These are phyloP conservation scores for Saururus chinensis DNA, from an alignment of 164 flowering plant genomes.

Conservation along the genomic window DNA sequence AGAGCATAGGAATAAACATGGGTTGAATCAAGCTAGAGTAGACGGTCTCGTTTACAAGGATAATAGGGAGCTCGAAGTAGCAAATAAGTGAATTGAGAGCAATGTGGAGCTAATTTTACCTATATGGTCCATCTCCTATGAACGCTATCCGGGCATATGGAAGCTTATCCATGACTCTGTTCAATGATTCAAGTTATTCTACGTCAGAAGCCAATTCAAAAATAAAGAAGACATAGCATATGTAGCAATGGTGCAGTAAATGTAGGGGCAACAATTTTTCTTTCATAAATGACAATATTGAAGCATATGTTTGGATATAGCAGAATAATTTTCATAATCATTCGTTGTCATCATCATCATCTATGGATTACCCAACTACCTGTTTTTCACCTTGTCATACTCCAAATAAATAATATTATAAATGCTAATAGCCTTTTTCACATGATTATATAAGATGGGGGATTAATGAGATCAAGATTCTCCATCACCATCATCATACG, in stretches of 20 bases:
- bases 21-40: neutral
- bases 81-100: neutral
- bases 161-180: conserved; percentile 85
- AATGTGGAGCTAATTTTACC: conserved; percentile 27
- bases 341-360: no score
- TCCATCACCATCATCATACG: no score
- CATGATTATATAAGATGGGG: no score
- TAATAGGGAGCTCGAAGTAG: neutral
- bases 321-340: no score
- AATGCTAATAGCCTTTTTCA: no score
- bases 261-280: neutral
- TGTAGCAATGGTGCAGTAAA: neutral
- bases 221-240: neutral
- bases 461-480: no score
- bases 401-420: no score
- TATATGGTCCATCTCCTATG: conserved; percentile 96
- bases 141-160: conserved; percentile 91
- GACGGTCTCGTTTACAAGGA: no score
- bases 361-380: no score
- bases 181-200: conserved; percentile 17
- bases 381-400: no score
- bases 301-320: no score
- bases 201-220: no score
- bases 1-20: neutral
- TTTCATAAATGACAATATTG: neutral